These are phyloP conservation scores for Nitzschia palea DNA, from an alignment of 108 stramenopile species.

Conservation along the genomic window DNA sequence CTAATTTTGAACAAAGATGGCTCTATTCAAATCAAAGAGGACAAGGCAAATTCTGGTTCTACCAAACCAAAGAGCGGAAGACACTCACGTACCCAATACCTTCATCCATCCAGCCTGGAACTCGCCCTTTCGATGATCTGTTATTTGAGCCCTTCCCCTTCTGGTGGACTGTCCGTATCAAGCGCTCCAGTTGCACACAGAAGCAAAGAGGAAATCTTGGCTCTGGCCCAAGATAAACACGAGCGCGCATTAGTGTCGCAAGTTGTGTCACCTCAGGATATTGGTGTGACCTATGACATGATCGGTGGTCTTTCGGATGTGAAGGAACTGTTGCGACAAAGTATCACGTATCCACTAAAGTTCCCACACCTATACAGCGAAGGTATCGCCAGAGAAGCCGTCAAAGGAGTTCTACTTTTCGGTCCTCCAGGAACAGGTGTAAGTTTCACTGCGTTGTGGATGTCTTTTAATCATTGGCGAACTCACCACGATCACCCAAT, in stretches of 20 bases:
- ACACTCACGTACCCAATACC: slow-evolving; percentile 28
- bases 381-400: slow-evolving; percentile 91
- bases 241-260: slow-evolving; percentile 85
- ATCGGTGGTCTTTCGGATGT: slow-evolving; percentile 93
- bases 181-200: slow-evolving; percentile 51
- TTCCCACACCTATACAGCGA: slow-evolving; percentile 94
- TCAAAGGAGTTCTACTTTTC: slow-evolving; percentile 96
- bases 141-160: slow-evolving; percentile 74
- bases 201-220: slow-evolving; percentile 77
- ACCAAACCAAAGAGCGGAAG: slow-evolving; percentile 12
- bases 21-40: slow-evolving; percentile 27
- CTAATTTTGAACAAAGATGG: slow-evolving; percentile 41
- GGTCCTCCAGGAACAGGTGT: slow-evolving; percentile 85
- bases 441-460: slow-evolving; percentile 3
- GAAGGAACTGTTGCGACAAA: slow-evolving; percentile 93
- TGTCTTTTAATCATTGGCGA: too few relatives aligned
- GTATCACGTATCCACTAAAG: slow-evolving; percentile 94
- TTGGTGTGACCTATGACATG: slow-evolving; percentile 95
- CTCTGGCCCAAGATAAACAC: slow-evolving; percentile 90
- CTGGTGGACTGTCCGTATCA: slow-evolving; percentile 60
- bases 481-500: too few relatives aligned
- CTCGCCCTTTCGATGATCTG: slow-evolving; percentile 71
- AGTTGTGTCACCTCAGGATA: slow-evolving; percentile 86
- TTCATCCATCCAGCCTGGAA: slow-evolving; percentile 84
- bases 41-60: slow-evolving; percentile 2